Evolutionary conservation across 2,329 filamentous ascomycete genomes (phyloP).

Genomic region (Xylogone sp.): DNA sequence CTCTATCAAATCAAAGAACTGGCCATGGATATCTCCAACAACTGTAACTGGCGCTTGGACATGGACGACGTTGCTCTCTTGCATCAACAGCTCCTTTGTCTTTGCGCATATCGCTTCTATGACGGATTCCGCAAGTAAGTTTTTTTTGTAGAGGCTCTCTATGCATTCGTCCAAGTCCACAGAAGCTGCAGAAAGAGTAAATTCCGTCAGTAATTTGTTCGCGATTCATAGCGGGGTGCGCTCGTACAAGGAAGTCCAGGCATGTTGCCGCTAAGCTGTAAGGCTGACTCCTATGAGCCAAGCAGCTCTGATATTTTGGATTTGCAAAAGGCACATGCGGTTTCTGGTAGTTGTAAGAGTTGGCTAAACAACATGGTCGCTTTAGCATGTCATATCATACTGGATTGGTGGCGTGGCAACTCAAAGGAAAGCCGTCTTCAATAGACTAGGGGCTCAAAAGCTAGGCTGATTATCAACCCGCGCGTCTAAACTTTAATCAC

Average conservation of each 20-base stretch:
- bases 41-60: slow-evolving; percentile 94
- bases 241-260: slow-evolving; percentile 51
- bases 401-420: background rate
- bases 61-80: slow-evolving; percentile 99
- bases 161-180: slow-evolving; percentile 99
- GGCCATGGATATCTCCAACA: slow-evolving; percentile 96
- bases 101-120: slow-evolving; percentile 99
- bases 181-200: slow-evolving; percentile 56
- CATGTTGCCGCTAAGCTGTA: slow-evolving; percentile 39
- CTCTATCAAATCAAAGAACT: slow-evolving; percentile 98
- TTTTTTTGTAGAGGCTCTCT: slow-evolving; percentile 91
- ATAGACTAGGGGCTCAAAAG: background rate
- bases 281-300: slow-evolving; percentile 13
- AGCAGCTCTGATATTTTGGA: slow-evolving; percentile 17
- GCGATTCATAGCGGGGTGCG: background rate
- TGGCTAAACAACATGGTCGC: slow-evolving; percentile 30
- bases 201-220: background rate
- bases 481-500: background rate
- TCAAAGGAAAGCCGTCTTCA: background rate
- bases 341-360: slow-evolving; percentile 21
- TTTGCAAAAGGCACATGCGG: slow-evolving; percentile 18
- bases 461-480: background rate
- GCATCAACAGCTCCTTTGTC: slow-evolving; percentile 97
- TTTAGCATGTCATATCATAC: slow-evolving; percentile 4
- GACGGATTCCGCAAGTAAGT: slow-evolving; percentile 93